Conservation (phyloP, 495 filamentous ascomycete genomes). For the Hyphodiscus hymeniophilus region DNA sequence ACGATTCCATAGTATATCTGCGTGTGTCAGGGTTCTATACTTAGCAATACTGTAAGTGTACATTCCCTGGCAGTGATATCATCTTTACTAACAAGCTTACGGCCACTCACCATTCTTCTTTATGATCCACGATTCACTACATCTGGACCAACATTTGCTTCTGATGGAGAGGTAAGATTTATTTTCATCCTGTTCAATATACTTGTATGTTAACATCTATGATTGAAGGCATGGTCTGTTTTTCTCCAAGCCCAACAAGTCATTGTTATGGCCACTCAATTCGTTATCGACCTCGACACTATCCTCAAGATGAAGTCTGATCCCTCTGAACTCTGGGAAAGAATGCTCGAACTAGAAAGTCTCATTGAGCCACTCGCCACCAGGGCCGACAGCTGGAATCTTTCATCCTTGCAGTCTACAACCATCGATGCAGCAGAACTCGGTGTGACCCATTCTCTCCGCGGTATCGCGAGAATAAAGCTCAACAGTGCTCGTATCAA, state of each 20-base stretch:
- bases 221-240: constrained; percentile 40
- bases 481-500: constrained; percentile 53
- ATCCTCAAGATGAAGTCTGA: constrained; percentile 1
- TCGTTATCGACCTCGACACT: constrained; percentile 30
- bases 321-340: constrained; percentile 28
- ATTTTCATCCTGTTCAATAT: background rate
- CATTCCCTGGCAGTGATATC: background rate
- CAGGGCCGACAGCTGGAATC: constrained; percentile 34
- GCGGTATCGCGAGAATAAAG: constrained; percentile 49
- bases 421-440: constrained; percentile 37
- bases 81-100: too few species aligned
- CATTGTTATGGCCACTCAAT: constrained; percentile 46
- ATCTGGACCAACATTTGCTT: constrained; percentile 41
- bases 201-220: constrained; percentile 2
- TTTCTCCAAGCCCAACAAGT: constrained; percentile 51
- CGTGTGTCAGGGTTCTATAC: constrained; percentile 51
- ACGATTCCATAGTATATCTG: constrained; percentile 39
- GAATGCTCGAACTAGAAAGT: constrained; percentile 47
- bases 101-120: constrained; percentile 45
- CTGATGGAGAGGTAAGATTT: constrained; percentile 43
- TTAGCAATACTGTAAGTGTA: constrained; percentile 49
- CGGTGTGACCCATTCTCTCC: constrained; percentile 40
- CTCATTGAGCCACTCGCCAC: constrained; percentile 39
- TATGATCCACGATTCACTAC: constrained; percentile 51
- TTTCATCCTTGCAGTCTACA: constrained; percentile 27